These are phyloP conservation scores for Croton setiger DNA, from an alignment of 441 rosid genomes.

Conservation along the genomic window DNA sequence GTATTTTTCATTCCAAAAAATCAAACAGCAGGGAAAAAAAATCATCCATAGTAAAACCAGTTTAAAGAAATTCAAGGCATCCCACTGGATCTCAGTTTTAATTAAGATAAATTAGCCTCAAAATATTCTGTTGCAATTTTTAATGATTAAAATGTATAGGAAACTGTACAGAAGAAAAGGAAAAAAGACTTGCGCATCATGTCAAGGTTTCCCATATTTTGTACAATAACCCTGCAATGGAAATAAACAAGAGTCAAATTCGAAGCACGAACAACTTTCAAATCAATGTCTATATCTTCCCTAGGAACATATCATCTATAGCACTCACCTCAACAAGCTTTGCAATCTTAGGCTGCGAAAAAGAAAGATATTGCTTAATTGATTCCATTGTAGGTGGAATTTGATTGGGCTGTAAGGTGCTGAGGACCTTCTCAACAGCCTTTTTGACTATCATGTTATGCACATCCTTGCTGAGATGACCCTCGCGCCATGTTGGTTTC, in stretches of 20 bases:
- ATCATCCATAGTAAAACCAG: conserved; percentile 10
- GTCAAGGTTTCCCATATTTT: conserved; percentile 63
- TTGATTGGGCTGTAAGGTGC: conserved; percentile 55
- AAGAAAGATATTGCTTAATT: conserved; percentile 58
- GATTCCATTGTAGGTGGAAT: conserved; percentile 55
- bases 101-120: conserved; percentile 19
- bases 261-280: conserved; percentile 17
- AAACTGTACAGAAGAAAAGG: conserved; percentile 35
- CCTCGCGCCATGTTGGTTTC: conserved; percentile 84
- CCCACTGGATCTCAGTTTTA: conserved; percentile 26
- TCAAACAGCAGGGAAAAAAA: conserved; percentile 3
- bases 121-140: conserved; percentile 14
- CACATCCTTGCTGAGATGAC: conserved; percentile 73
- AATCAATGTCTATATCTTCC: conserved; percentile 4
- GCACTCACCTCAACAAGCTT: conserved; percentile 84
- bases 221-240: conserved; percentile 72
- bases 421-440: conserved; percentile 70
- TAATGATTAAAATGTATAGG: conserved; percentile 9
- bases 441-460: conserved; percentile 77
- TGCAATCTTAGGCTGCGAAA: conserved; percentile 50
- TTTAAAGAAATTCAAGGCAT: conserved; percentile 19
- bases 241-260: conserved; percentile 25
- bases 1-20: conserved; percentile 10
- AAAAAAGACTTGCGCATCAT: conserved; percentile 26
- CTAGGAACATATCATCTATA: conserved; percentile 5